Evolutionary conservation across 192 early-diverging fungal species (phyloP), one percentile per base, ranked within the genome.

Genomic region (Mortierella antarctica): DNA sequence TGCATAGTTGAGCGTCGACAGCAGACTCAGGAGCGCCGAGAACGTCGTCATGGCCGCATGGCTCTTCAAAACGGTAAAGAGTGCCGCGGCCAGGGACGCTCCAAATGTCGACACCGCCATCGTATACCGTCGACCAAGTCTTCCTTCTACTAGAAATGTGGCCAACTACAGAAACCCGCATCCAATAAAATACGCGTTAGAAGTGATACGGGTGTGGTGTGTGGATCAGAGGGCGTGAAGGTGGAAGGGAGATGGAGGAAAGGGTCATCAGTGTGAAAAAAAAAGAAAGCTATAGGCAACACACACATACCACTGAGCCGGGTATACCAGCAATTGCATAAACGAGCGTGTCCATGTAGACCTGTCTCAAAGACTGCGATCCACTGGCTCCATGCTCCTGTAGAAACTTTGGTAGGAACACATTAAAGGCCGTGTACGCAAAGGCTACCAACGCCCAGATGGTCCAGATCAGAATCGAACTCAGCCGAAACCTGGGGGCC

Each of bases 371-470:
- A 0, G 83, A 67, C 57, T 56, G 62, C n/a, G 76, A 76, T 55
- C 69, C 86, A 6, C 57, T 81, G 31, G 76, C 75, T 0, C 85
- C 89, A 61, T 85, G 86, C 5, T 85, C 82, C 65, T 92, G 91
- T 13, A 96, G 85, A 41, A 93, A 91, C 70, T 94, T 92, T 40
- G 95, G 93, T 13, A 95, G 67, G 69, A 95, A 95, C 8, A 91
- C 93, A 79, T 95, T 95, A 74, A 96, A 95, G 87, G 94, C 95
- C n/a, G 91, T 95, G 70, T 91, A 96, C 0, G 92, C 94, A 73
- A 94, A 81, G 2, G 93, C 84, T 6, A 93, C 89, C 17, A 94
- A 70, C 0, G 87, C 85, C 95, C 95, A 96, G 52, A 96, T 95
- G 13, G 75, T 53, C 89, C 91, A 94, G 21, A 96, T 85, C 57